Base-by-base conservation (phyloP, 371 early-diverging fungal genomes). In the Rhizopus sp. region DNA sequence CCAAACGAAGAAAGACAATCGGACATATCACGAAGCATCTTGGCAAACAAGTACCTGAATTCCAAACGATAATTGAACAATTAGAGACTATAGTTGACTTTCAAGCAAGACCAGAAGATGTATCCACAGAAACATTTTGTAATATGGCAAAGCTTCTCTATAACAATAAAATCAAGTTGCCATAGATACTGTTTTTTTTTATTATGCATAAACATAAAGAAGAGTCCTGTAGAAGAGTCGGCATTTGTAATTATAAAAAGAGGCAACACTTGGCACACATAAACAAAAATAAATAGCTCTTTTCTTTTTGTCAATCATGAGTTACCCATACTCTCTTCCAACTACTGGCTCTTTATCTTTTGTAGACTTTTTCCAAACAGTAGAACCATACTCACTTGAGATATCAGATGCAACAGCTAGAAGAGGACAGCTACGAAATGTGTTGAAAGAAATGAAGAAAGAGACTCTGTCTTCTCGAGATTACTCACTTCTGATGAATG, bases 1-100 rank as follows among this genome's bases (percentile, higher is more conserved):
- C 83, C 54, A 88, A 87, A 62, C 65, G 89, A 56, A 76, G 91
- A 48, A 92, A 92, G 64, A 88, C 89, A 9, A 65, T 91, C 46
- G 81, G 85, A 1, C 71, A 86, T 35, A 88, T 82, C 15, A 80
- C 85, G 38, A 83, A 63, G 10, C 62, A 57, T 5, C 53, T 72
- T 13, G 55, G 48, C 3, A 80, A 81, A 63, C 69, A 78, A 57
- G 50, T 79, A 38, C 59, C 72, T 10, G 52, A 59, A 29, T 38
- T 68, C 0, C 15, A 63, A 9, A 55, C 71, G 3, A 47, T 75
- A 15, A 55, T 83, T 2, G 78, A 78, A 42, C 68, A 81, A 51
- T 66, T 83, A 50, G 80, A 77, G 49, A 45, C 55, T 3, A 48
- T 68, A 1, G 42, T 85, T 6, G 81, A 84, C 44, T 68, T 75